Base-by-base conservation (phyloP, 2,329 filamentous ascomycete species). In the Emmonsia crescens region DNA sequence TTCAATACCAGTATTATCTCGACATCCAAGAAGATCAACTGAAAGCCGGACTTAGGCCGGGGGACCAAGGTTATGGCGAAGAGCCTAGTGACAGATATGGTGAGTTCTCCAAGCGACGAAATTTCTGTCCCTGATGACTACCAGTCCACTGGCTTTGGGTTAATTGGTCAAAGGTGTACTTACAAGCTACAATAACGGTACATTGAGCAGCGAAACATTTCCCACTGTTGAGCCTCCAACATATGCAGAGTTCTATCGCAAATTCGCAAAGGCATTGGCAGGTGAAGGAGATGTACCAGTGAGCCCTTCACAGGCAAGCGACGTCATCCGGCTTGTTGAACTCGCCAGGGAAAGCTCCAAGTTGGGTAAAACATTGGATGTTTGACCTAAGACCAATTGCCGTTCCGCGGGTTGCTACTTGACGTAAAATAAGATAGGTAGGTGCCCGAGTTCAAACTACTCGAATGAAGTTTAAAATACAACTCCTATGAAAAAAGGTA, bases 11-110 rank as follows among this genome's bases (percentile, higher is more conserved):
- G 74, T 82, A 74, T 71, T 75, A 82, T 60, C 78, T 93, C 1
- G 89, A 94, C 71, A 77, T 84, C 1, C 89, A 93, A 74, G 89
- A 94, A 76, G 83, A 86, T 61, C 87, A 91, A 72, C 80, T 92
- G 60, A 83, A 83, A 72, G 79, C 76, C 1, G 89, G 89, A 9
- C 73, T 83, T 66, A 81, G 79, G 71, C 84, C 85, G 6, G 79
- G 80, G 0, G 85, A 89, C 61, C 71, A 78, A 3, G 81, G 77
- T 3, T 92, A 89, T 69, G 89, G 86, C 1, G 72, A 82, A 46
- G 89, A 92, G 68, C 77, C 79, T 10, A 76, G 79, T 58, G 77
- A 82, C 46, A 78, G 80, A 66, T 82, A 83, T 60, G 85, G 87
- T 65, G 81, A 54, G 59, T 29, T 55, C 8, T 31, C 33, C 49